Evolutionary conservation across 768 basidiomycete species (phyloP), one percentile per base, ranked within the genome.

Genomic region (Phanerochaete sordida): DNA sequence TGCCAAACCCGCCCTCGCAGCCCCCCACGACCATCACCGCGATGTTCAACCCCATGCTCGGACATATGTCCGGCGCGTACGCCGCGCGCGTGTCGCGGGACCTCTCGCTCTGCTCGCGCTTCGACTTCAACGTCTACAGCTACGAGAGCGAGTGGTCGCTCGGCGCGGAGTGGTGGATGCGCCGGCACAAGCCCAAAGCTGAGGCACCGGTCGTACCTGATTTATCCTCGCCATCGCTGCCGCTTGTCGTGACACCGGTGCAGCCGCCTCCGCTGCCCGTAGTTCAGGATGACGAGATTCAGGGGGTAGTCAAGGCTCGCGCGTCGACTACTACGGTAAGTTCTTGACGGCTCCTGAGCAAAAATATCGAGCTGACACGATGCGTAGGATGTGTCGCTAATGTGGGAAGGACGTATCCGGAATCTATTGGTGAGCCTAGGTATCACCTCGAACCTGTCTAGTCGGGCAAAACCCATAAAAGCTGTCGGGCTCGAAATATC

Each of bases 121-220:
- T 95, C 69, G 94, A 98, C 70, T 94, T 98, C 75, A 98, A 98
- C 68, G 84, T 95, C 27, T 97, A 98, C 71, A 95, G 92, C 73
- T 98, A 94, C 72, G 93, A 96, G 65, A 95, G 93, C 72, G 95
- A 98, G 71, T 90, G 95, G 89, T 89, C 92, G 11, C 84, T 98
- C 77, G 96, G 96, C 2, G 89, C 91, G 1, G 95, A 98, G 72
- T 97, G 93, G 93, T 97, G 93, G 94, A 82, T 94, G 70, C 83
- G 93, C 23, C 82, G 86, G 24, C 75, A 79, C 4, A 71, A 73
- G 56, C 62, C 54, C 55, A 63, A 56, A 54, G 75, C 73, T 7
- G 65, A 69, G 15, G 56, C 63, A 6, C 52, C 64, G 16, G 52
- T 52, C 21, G 55, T 63, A 8, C 49, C 62, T 24, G 64, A 63